These are phyloP conservation scores for Pycnococcus provasolii DNA, from an alignment of 139 green algal species.

Conservation along the genomic window DNA sequence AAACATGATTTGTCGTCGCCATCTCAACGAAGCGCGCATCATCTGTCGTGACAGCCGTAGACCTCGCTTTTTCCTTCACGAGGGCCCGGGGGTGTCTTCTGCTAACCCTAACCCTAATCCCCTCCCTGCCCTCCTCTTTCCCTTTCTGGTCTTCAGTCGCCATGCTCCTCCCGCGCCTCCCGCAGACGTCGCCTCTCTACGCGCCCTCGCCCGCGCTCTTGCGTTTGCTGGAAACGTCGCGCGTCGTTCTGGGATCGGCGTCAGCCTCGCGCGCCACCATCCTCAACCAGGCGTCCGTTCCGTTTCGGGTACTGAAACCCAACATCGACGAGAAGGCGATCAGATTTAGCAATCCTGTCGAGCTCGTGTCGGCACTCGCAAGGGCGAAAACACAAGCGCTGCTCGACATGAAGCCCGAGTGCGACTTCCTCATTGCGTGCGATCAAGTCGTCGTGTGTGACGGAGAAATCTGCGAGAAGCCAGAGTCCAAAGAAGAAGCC, in stretches of 20 bases:
- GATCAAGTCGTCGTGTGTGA: constrained; percentile 19
- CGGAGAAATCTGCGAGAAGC: constrained; percentile 18
- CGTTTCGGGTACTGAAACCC: not conserved
- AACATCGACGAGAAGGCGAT: constrained; percentile 21
- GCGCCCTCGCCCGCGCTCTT: too few relatives aligned
- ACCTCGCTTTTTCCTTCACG: too few relatives aligned
- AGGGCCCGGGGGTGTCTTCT: too few relatives aligned
- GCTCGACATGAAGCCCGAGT: not conserved
- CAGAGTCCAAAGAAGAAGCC: constrained; percentile 3
- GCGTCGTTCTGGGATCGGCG: constrained; percentile 13
- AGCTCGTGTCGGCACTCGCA: constrained; percentile 9
- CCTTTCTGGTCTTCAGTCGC: too few relatives aligned
- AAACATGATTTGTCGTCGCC: too few relatives aligned
- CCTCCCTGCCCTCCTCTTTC: too few relatives aligned
- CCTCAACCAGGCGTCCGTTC: constrained; percentile 8
- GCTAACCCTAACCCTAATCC: too few relatives aligned
- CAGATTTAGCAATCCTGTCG: not conserved
- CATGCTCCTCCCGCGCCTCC: too few relatives aligned
- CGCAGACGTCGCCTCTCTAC: too few relatives aligned
- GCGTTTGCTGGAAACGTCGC: too few relatives aligned
- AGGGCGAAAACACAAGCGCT: constrained; percentile 5
- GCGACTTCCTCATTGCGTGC: constrained; percentile 8
- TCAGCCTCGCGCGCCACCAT: not conserved
- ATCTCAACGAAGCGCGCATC: too few relatives aligned
- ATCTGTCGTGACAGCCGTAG: too few relatives aligned